A percentile compares a stretch with the other conserved stretches of the same genome.
These are phyloP conservation scores for Alternaria metachromatica DNA, from an alignment of 2,329 filamentous ascomycete species.

Conservation along the genomic window DNA sequence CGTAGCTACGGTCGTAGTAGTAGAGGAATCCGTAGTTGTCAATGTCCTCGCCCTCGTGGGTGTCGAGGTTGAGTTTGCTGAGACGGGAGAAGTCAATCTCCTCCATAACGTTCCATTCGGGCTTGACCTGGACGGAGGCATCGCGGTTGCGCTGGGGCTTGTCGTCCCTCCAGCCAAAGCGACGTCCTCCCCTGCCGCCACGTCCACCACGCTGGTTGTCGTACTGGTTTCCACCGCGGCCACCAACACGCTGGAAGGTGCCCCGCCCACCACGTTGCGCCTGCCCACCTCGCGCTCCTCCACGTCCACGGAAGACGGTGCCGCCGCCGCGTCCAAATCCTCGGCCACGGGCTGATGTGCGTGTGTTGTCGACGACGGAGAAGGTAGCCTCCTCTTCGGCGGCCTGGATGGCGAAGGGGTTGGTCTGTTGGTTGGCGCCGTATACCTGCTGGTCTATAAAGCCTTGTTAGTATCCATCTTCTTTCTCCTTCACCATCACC, in stretches of 20 bases:
- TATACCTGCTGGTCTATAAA: conserved; percentile 90
- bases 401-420: conserved; percentile 82
- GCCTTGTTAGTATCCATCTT: conserved; percentile 18
- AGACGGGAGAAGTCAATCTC: conserved; percentile 98
- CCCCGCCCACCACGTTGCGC: conserved; percentile 74
- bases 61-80: conserved; percentile 92
- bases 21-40: conserved; percentile 97
- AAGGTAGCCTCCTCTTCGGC: conserved; percentile 97
- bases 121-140: conserved; percentile 93
- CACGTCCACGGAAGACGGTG: conserved; percentile 81
- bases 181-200: conserved; percentile 76
- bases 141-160: conserved; percentile 97
- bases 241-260: conserved; percentile 75
- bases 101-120: conserved; percentile 93
- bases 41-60: conserved; percentile 92
- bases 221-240: conserved; percentile 70
- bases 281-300: conserved; percentile 76
- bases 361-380: conserved; percentile 95
- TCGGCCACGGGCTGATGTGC: conserved; percentile 82
- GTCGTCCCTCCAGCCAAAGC: conserved; percentile 99
- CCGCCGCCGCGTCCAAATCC: conserved; percentile 84
- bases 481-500: not conserved
- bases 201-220: conserved; percentile 72
- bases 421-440: conserved; percentile 81
- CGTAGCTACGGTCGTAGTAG: conserved; percentile 95